These are phyloP conservation scores for Nicotiana tabacum DNA, from an alignment of 257 asterid genomes.

Conservation along the genomic window DNA sequence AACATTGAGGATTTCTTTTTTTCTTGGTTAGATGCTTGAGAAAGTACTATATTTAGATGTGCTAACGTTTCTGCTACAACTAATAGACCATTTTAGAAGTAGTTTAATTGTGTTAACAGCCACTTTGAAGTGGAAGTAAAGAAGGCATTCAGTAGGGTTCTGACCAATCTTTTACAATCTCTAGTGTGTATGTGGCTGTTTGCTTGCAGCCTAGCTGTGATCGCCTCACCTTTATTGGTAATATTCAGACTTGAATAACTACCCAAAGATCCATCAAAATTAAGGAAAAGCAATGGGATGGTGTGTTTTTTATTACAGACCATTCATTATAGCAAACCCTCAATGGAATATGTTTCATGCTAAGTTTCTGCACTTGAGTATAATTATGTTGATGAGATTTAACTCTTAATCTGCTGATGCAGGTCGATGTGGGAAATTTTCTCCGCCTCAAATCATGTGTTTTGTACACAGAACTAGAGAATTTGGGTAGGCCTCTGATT, in stretches of 20 bases:
- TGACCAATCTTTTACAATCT: not conserved
- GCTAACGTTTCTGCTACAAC: not conserved
- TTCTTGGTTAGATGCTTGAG: not conserved
- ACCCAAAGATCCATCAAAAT: not conserved
- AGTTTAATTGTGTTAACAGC: not conserved
- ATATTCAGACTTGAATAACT: not conserved
- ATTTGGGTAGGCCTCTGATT: slow-evolving; percentile 53
- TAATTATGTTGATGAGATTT: not conserved
- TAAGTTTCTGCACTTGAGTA: not conserved
- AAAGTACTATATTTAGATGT: not conserved
- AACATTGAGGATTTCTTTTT: not conserved
- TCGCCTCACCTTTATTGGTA: not conserved
- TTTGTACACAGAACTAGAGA: slow-evolving; percentile 69
- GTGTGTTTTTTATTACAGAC: not conserved
- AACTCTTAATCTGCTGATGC: slow-evolving; percentile 20
- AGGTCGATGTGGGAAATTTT: slow-evolving; percentile 96
- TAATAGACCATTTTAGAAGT: not conserved
- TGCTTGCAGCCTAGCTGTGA: not conserved
- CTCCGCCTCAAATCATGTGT: slow-evolving; percentile 87
- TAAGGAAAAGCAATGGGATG: not conserved
- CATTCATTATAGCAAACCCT: not conserved
- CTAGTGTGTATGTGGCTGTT: slow-evolving; percentile 3
- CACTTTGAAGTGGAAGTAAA: slow-evolving; percentile 8
- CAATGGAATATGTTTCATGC: not conserved
- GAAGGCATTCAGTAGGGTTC: not conserved